Percentiles rank a stretch among this genome's conserved stretches.
Conservation (phyloP, 73 alveolate genomes). For the Paramecium tetraurelia region DNA sequence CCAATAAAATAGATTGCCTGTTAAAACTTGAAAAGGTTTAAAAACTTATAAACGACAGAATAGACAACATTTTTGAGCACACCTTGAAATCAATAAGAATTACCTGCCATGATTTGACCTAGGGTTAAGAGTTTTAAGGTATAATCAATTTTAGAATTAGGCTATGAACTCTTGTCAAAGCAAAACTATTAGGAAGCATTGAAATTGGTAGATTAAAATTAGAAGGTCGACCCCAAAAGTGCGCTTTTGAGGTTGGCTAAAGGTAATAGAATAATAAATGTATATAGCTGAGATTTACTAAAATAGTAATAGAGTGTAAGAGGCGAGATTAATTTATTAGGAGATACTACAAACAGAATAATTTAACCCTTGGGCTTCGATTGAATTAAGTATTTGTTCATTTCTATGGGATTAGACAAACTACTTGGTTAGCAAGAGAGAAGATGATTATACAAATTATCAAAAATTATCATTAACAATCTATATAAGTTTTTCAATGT, state of each 20-base stretch:
- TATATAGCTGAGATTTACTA: not conserved
- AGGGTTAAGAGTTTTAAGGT: not conserved
- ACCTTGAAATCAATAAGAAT: not conserved
- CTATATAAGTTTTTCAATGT: not conserved
- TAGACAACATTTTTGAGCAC: not conserved
- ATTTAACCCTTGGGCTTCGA: not conserved
- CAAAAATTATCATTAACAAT: not conserved
- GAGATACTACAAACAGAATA: not conserved
- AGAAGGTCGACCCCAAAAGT: not conserved
- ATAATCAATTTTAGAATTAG: not conserved
- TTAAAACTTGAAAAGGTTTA: not conserved
- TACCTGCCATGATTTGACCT: not conserved
- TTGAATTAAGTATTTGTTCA: not conserved
- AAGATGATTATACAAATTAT: not conserved
- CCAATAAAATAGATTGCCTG: not conserved
- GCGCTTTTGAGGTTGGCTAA: not conserved
- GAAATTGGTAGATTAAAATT: not conserved
- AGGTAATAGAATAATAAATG: not conserved
- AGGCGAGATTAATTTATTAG: not conserved
- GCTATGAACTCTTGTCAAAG: not conserved
- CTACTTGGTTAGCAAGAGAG: not conserved
- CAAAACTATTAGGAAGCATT: not conserved
- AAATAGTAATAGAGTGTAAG: not conserved
- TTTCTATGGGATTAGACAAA: not conserved
- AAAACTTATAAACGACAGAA: not conserved